Conservation (phyloP, 2,329 filamentous ascomycete species). For the Fusarium irregulare region DNA sequence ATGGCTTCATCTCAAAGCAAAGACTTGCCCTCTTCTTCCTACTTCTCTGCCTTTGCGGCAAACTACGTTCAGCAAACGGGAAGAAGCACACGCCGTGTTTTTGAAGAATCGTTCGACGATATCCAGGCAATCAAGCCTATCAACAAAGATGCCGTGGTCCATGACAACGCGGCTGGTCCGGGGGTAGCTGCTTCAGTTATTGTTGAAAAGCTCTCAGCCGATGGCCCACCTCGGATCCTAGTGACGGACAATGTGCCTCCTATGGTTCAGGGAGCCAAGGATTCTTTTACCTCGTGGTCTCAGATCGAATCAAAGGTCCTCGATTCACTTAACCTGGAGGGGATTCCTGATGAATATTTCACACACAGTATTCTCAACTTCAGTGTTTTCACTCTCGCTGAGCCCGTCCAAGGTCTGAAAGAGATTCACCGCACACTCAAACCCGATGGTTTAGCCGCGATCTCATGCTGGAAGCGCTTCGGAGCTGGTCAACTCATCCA, state of each 20-base stretch:
- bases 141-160: conserved; percentile 42
- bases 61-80: conserved; percentile 47
- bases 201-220: conserved; percentile 13
- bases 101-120: conserved; percentile 30
- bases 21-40: conserved; percentile 30
- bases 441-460: conserved; percentile 43
- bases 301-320: conserved; percentile 21
- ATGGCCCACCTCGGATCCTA: conserved; percentile 10
- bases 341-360: conserved; percentile 32
- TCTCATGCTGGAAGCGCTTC: conserved; percentile 46
- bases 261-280: conserved; percentile 33
- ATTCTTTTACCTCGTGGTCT: conserved; percentile 15
- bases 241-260: conserved; percentile 37
- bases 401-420: conserved; percentile 38
- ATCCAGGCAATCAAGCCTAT: conserved; percentile 36
- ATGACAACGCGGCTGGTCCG: conserved; percentile 51
- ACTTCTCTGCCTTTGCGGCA: conserved; percentile 45
- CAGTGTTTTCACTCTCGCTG: conserved; percentile 47
- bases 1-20: conserved; percentile 27
- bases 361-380: conserved; percentile 49
- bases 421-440: conserved; percentile 48
- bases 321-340: conserved; percentile 40
- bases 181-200: conserved; percentile 47
- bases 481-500: conserved; percentile 42
- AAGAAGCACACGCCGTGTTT: conserved; percentile 44